Base-by-base conservation (phyloP, 1,284 basidiomycete species). In the Cryptococcus jaspeensis region DNA sequence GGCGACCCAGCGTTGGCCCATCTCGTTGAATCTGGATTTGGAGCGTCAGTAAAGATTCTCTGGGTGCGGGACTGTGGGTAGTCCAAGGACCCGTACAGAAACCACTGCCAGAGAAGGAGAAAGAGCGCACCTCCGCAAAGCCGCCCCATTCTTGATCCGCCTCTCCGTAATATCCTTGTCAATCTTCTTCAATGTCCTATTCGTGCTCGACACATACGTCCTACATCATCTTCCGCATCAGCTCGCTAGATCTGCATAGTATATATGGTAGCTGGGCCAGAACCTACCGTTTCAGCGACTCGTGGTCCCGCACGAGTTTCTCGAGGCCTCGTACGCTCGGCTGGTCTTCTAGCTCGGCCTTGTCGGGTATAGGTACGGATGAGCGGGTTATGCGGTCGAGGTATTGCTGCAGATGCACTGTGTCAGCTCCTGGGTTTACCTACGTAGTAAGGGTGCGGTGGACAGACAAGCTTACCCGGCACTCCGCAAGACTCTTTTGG, bases 101-200 rank as follows among this genome's bases (percentile, higher is more conserved):
- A n/a, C n/a, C n/a, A n/a, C n/a, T n/a, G n/a, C n/a, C 9, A 44
- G 32, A 23, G 25, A 25, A 25, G n/a, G n/a, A n/a, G 1, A 38
- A 37, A 5, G 18, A 32, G 53, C 87, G 69, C 89, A 90, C 60
- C 91, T 82, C 56, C 93, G 83, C 53, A 97, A 77, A 25, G 92
- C 89, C 78, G 95, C 92, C 2, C 95, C 95, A 62, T 98, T 97
- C 81, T 90, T 92, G 16, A 92, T 95, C 1, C 90, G 86, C 50
- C 92, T 84, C 62, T 95, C 91, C 58, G 85, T 84, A 32, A 97
- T 88, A 39, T 91, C 91, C 73, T 91, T 94, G 71, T 92, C 91
- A 67, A 97, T 88, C 65, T 93, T 92, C 20, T 87, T 85, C n/a
- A 98, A 82, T 40, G 94, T 92, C 73, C 93, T 92, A 12, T 87